Evolutionary conservation across 164 flowering plant species (phyloP), one percentile per base, ranked within the genome.

Genomic region (Sedum album): DNA sequence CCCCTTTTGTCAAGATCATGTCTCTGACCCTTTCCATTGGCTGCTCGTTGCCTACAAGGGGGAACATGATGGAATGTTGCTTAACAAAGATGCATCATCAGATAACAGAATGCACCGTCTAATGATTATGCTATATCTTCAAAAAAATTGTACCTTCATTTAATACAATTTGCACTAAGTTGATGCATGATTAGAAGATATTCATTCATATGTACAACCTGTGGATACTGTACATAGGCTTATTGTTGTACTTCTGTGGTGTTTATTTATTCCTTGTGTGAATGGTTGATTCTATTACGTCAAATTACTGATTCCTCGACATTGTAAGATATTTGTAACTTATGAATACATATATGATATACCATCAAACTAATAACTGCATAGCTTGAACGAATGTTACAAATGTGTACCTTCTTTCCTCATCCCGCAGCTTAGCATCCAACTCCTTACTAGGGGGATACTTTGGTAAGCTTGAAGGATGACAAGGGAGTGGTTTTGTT

Each of bases 341-440:
- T 55, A 55, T 26, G 15, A 26, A 25, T 25, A 26, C 30, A 2
- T 23, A 55, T 25, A 55, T 25, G 30, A 25, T 1, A 5, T 21
- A 55, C 4, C 31, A 55, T 25, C 1, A 48, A 48, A 48, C 42
- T n/a, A 39, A 10, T 14, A 39, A 48, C 53, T 48, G 53, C 42
- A 39, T 39, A 55, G 10, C 15, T 41, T 60, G 74, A 36, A 33
- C 66, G 9, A 69, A 20, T n/a, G 68, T 31, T 55, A n/a, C n/a
- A n/a, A n/a, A n/a, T n/a, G n/a, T n/a, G n/a, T 65, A 94, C 99
- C 97, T 91, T 85, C 97, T 83, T 80, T 89, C 97, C 73, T 93
- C 97, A 74, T 89, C 95, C 67, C 96, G 80, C 64, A 86, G 60
- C 82, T 88, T 94, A n/a, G 92, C 96, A 82, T 91, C 95, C 65